Conservation (phyloP, 2,329 filamentous ascomycete species). For the Arthrobotrys sphaeroides region DNA sequence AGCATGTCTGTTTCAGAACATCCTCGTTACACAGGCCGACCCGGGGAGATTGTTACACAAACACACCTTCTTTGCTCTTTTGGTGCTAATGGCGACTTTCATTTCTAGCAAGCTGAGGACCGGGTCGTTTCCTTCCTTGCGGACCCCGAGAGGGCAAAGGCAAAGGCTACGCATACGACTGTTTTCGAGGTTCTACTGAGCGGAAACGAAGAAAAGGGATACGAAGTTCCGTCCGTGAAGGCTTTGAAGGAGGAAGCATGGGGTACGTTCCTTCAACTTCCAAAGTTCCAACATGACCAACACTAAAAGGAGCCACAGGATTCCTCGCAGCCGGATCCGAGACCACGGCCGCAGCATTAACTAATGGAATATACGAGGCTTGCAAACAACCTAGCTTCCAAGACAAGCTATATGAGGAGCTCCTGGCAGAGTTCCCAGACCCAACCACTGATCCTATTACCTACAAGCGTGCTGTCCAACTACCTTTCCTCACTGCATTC, state of each 20-base stretch:
- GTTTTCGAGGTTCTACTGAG: conserved; percentile 61
- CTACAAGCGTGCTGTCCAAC: conserved; percentile 60
- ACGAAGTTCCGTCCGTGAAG: conserved; percentile 45
- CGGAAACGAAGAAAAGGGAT: conserved; percentile 54
- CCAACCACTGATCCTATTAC: conserved; percentile 58
- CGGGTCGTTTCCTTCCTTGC: conserved; percentile 32
- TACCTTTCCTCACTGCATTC: conserved; percentile 61
- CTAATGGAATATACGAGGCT: conserved; percentile 62
- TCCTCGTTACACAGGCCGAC: not conserved
- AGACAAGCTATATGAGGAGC: conserved; percentile 61
- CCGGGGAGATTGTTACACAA: not conserved
- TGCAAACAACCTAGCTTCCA: conserved; percentile 60
- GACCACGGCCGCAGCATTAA: conserved; percentile 63
- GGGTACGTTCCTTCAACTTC: conserved; percentile 58
- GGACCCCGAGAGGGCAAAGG: conserved; percentile 55
- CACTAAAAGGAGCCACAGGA: conserved; percentile 59
- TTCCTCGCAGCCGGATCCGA: conserved; percentile 65
- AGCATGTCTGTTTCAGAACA: no score
- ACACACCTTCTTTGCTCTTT: not conserved
- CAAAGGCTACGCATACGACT: conserved; percentile 59
- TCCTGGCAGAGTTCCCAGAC: conserved; percentile 61
- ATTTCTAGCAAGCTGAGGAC: conserved; percentile 39
- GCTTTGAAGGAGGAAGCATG: conserved; percentile 55
- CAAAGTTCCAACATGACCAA: conserved; percentile 56
- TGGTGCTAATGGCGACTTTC: not conserved